Evolutionary conservation across 2,329 filamentous ascomycete species (phyloP), one percentile per base, ranked within the genome.

Genomic region (Berkeleyomyces rouxiae): DNA sequence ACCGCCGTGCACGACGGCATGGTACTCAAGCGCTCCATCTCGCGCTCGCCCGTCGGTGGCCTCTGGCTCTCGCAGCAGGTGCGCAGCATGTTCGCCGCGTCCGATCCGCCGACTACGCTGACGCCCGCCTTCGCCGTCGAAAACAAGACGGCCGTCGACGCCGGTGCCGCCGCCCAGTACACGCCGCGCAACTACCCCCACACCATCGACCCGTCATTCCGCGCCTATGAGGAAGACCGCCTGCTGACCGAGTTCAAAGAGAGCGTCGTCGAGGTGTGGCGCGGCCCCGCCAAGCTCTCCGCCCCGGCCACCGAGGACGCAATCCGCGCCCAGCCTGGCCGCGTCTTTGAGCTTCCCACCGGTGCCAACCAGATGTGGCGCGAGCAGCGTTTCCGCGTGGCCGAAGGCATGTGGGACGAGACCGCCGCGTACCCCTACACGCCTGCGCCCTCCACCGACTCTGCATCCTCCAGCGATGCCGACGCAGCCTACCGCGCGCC

Each of bases 191-290:
- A 82, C 46, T 95, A 90, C 71, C 72, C 79, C 70, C 78, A 79
- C 71, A 69, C 80, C 68, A 76, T 86, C 66, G 73, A 75, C 68
- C 79, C 82, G 37, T 90, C 88, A 1, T 97, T 91, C 80, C 84
- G 87, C 65, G 77, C 79, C 16, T 85, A 92, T 67, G 86, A 97
- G 74, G 91, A 99, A 76, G 93, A 97, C 73, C 88, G 92, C 61
- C 86, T 96, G 49, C 77, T 99, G 63, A 90, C 89, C 44, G 90
- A 96, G 72, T 99, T 95, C 82, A 99, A 99, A 76, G 95, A 99
- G 75, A 95, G 88, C 16, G 90, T 96, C 13, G 90, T 97, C 37
- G 90, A 96, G 74, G 84, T 92, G 11, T 99, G 93, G 92, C 82
- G 84, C 36, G 89, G 89, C 0, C 88, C 88, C 0, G 85, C 85